Percentiles rank a stretch among this genome's conserved stretches.
These are phyloP conservation scores for Tarenaya hassleriana DNA, from an alignment of 345 rosid species.

Conservation along the genomic window DNA sequence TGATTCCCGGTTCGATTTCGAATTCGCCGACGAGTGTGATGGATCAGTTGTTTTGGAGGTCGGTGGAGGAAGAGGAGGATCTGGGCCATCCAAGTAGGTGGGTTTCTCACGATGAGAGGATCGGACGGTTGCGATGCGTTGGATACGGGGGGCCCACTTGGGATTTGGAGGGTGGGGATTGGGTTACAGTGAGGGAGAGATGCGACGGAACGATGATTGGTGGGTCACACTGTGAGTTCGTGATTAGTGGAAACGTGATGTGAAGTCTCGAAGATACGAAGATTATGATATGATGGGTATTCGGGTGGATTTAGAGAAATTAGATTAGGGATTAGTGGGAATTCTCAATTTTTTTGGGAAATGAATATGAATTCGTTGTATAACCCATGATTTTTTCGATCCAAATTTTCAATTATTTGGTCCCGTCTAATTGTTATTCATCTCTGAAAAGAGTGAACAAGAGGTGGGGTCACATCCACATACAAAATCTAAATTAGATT, in stretches of 20 bases:
- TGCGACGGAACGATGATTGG: slow-evolving; percentile 25
- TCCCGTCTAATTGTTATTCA: no score
- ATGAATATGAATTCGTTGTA: no score
- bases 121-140: slow-evolving; percentile 34
- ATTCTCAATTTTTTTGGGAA: no score
- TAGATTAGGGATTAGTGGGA: no score
- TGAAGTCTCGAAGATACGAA: no score
- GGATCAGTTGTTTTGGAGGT: slow-evolving; percentile 58
- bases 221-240: slow-evolving; percentile 17
- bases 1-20: slow-evolving; percentile 26
- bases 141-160: slow-evolving; percentile 31
- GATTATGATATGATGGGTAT: no score
- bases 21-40: slow-evolving; percentile 74
- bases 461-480: no score
- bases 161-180: slow-evolving; percentile 40
- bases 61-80: slow-evolving; percentile 22
- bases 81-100: slow-evolving; percentile 17
- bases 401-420: no score
- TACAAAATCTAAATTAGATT: no score
- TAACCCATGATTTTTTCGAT: no score
- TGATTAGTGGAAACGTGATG: slow-evolving; percentile 11
- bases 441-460: no score
- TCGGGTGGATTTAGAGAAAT: no score
- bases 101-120: slow-evolving; percentile 36
- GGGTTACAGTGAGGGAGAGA: slow-evolving; percentile 46